These are phyloP conservation scores for Colletotrichum orbiculare DNA, from an alignment of 2,329 filamentous ascomycete genomes.

Conservation along the genomic window DNA sequence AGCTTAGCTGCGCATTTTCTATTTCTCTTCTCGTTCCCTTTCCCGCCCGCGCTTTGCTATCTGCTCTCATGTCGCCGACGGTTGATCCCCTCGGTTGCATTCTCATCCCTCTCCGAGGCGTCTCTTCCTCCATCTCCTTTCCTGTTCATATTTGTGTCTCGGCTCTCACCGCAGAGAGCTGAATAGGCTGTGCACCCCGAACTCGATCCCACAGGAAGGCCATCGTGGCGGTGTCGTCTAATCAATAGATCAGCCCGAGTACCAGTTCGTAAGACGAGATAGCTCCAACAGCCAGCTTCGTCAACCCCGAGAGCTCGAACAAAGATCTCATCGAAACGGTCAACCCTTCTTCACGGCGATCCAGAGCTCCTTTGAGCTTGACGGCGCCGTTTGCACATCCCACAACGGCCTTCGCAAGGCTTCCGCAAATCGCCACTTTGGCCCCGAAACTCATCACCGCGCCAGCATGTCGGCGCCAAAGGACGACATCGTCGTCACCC, in stretches of 20 bases:
- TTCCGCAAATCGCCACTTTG: no score
- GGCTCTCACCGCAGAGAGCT: not conserved
- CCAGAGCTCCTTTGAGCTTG: slow-evolving; percentile 1
- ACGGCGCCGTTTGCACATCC: slow-evolving; percentile 4
- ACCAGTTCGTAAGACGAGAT: slow-evolving; percentile 12
- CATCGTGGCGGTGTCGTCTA: slow-evolving; percentile 20
- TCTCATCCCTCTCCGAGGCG: not conserved
- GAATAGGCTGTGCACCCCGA: not conserved
- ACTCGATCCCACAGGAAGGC: slow-evolving; percentile 31
- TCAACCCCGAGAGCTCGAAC: not conserved
- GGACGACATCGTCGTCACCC: slow-evolving; percentile 32
- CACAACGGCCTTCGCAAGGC: not conserved
- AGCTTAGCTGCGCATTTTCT: slow-evolving; percentile 13
- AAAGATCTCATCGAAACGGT: not conserved
- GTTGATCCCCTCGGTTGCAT: not conserved
- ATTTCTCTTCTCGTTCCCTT: slow-evolving; percentile 28
- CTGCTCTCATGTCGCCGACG: not conserved
- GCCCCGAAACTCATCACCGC: not conserved
- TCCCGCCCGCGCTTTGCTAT: slow-evolving; percentile 18
- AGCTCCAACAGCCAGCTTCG: slow-evolving; percentile 5
- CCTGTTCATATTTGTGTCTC: slow-evolving; percentile 5
- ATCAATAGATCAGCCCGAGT: slow-evolving; percentile 3
- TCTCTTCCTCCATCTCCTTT: not conserved
- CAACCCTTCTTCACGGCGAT: not conserved
- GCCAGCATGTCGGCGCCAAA: slow-evolving; percentile 30